Base-by-base conservation (phyloP, 148 eudicot species). In the Silene latifolia region DNA sequence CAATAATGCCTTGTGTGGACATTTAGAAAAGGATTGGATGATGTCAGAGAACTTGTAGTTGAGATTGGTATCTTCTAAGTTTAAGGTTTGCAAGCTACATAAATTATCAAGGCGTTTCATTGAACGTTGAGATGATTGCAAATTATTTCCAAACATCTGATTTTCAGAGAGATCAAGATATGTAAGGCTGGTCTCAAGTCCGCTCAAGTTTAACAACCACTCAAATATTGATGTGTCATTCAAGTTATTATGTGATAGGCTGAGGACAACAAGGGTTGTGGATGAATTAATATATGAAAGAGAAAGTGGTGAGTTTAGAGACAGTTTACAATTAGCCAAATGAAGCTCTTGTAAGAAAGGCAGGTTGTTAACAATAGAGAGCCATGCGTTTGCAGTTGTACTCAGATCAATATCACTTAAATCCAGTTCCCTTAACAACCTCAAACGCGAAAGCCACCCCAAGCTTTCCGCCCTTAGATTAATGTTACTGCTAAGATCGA, bases 191-290 rank as follows among this genome's bases (percentile, higher is more conserved):
- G 53, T 75, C 17, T 42, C 25, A 21, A 75, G 27, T 66, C 71
- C 77, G 18, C 27, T 66, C 77, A 20, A 66, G 53, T 75, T 66
- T 27, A 56, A 66, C 77, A 75, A 65, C 77, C 77, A 75, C 48
- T 54, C 32, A 17, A 75, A 75, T 65, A 75, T 75, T 8, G 77
- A 75, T 8, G 72, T 15, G 14, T 75, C 77, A 56, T 59, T 58
- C 24, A 75, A 64, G 17, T 51, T 14, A 35, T 75, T 75, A 4
- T 11, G 0, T 1, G 12, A 14, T 25, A 75, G 77, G 61, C 72
- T 75, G 61, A 75, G 13, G 53, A 32, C 21, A 12, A 4, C 3
- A 35, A 75, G 77, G 35, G 63, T 29, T 8, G 77, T 18, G 3
- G 71, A 75, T 7, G 77, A 75, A 32, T 65, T 65, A 6, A n/a